Conservation (phyloP, 441 rosid species). For the Jatropha podagrica region DNA sequence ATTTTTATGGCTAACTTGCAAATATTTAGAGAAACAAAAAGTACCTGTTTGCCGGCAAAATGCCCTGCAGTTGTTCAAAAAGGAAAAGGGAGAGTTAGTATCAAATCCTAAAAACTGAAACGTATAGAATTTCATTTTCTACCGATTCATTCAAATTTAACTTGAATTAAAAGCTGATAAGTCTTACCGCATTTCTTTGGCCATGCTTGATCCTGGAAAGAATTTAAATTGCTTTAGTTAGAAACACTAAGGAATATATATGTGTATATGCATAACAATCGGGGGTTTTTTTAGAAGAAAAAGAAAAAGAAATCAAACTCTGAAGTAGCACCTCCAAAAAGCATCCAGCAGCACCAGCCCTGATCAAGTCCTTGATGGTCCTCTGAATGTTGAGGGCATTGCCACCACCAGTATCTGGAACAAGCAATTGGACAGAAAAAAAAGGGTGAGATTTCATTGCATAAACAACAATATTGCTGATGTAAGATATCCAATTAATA, state of each 20-base stretch:
- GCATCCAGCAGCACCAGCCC: conserved; percentile 58
- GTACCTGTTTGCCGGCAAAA: conserved; percentile 52
- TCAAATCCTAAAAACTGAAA: neutral
- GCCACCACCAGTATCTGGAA: conserved; percentile 53
- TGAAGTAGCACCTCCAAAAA: conserved; percentile 48
- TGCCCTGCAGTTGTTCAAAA: conserved; percentile 32
- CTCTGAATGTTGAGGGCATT: conserved; percentile 56
- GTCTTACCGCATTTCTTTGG: conserved; percentile 54
- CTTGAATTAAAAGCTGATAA: neutral
- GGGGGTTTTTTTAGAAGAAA: too few relatives aligned
- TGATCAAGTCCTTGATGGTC: conserved; percentile 52
- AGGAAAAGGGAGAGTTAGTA: neutral
- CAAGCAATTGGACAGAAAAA: neutral
- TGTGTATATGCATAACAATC: too few relatives aligned
- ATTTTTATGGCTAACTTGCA: too few relatives aligned
- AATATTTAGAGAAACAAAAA: neutral
- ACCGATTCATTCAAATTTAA: neutral
- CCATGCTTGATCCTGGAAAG: conserved; percentile 53
- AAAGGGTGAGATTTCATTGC: neutral
- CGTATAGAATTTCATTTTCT: neutral
- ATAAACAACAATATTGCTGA: neutral
- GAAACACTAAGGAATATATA: too few relatives aligned
- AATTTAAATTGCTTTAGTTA: neutral
- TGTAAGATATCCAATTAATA: neutral
- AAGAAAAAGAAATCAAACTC: too few relatives aligned